phyloP scores from a whole-genome alignment of 2,329 filamentous ascomycete genomes.

The Sarocladiaceae sp. region DNA sequence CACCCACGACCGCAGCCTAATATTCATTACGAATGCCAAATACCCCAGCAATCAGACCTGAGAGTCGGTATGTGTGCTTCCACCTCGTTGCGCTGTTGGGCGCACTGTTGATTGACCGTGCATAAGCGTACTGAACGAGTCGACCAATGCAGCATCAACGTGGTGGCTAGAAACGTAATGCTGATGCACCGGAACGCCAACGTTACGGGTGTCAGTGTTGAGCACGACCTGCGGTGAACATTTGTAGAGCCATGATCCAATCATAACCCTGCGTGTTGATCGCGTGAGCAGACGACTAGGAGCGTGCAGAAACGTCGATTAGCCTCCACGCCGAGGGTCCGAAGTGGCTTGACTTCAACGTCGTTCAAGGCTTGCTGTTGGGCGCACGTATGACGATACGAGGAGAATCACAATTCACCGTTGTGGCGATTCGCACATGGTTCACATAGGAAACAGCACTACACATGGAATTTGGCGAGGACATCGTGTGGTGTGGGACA shows the following conservation, averaged over 20 bases:
- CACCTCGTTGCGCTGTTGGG: background rate
- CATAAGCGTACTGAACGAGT: background rate
- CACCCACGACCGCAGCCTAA: conserved; percentile 2
- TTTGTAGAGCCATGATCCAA: background rate
- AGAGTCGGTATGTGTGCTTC: background rate
- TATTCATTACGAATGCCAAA: conserved; percentile 10
- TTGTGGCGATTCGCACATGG: no score
- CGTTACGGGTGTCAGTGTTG: background rate
- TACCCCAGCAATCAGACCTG: conserved; percentile 2
- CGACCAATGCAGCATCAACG: background rate
- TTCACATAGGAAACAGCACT: background rate
- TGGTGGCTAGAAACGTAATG: background rate
- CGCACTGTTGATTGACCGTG: background rate
- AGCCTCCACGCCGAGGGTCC: background rate
- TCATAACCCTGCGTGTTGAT: no score
- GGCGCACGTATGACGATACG: no score
- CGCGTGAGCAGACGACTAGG: background rate
- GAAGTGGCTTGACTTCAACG: no score
- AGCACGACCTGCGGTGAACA: background rate
- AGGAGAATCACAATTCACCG: no score
- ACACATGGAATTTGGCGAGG: background rate
- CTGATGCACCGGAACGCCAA: background rate
- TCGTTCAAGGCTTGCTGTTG: no score
- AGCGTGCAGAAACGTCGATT: background rate
- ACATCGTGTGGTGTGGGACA: conserved; percentile 3